Conservation (phyloP, 2,329 filamentous ascomycete genomes). For the Aureobasidium sp. region DNA sequence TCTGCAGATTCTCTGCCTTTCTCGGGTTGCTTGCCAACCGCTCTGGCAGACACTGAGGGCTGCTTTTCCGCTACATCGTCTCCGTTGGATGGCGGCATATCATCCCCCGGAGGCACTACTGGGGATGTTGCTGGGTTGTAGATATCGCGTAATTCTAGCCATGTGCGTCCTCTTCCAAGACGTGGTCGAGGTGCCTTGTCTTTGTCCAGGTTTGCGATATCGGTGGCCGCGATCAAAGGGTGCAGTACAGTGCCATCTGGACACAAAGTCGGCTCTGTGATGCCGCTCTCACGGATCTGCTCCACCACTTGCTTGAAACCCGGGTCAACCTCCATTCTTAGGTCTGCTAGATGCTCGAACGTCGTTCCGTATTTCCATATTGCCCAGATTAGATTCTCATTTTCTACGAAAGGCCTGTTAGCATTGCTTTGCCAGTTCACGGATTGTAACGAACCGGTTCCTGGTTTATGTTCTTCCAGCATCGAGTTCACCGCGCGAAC, state of each 20-base stretch:
- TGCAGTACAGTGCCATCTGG: slow-evolving; percentile 9
- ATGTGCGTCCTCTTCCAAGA: slow-evolving; percentile 17
- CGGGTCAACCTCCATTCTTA: slow-evolving; percentile 8
- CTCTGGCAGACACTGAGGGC: slow-evolving; percentile 88
- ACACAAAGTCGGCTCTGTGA: slow-evolving; percentile 4
- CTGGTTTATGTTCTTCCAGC: slow-evolving; percentile 63
- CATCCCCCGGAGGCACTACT: slow-evolving; percentile 49
- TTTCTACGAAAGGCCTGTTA: slow-evolving; percentile 11
- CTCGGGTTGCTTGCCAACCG: slow-evolving; percentile 88
- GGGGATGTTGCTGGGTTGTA: slow-evolving; percentile 74
- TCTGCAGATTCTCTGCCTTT: slow-evolving; percentile 49
- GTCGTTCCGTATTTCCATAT: slow-evolving; percentile 13
- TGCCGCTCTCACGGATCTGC: slow-evolving; percentile 1
- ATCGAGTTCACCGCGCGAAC: slow-evolving; percentile 85
- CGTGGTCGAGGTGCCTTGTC: slow-evolving; percentile 7
- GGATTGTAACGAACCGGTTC: slow-evolving; percentile 16
- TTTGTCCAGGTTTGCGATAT: slow-evolving; percentile 4
- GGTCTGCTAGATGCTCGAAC: slow-evolving; percentile 8
- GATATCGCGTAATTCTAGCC: slow-evolving; percentile 16
- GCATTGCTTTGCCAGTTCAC: background rate
- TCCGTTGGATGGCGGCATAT: background rate
- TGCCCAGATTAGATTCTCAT: slow-evolving; percentile 13
- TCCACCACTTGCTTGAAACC: slow-evolving; percentile 7
- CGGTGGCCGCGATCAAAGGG: background rate
- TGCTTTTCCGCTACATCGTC: slow-evolving; percentile 35